These are phyloP conservation scores for Chlorella ohadii DNA, from an alignment of 139 green algal genomes.

Conservation along the genomic window DNA sequence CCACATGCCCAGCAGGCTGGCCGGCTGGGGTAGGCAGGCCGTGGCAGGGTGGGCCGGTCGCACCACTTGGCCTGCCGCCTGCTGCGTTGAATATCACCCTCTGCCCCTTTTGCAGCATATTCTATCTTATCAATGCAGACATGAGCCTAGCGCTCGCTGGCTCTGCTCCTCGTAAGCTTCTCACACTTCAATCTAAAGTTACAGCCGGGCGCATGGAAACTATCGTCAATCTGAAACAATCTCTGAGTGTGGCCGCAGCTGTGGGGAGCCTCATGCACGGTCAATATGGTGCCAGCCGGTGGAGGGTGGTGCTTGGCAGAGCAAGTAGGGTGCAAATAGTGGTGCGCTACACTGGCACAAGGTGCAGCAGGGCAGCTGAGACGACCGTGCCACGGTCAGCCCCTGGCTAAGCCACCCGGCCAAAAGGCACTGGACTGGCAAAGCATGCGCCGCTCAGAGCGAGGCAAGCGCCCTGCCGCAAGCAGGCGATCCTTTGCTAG, in stretches of 20 bases:
- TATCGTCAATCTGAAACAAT: not conserved
- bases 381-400: not conserved
- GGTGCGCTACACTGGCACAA: not conserved
- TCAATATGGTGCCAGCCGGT: not conserved
- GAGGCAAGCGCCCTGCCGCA: too few species aligned
- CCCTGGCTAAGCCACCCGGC: not conserved
- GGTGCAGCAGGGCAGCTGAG: not conserved
- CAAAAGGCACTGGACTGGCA: too few species aligned
- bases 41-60: too few species aligned
- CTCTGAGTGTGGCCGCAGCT: too few species aligned
- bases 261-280: too few species aligned
- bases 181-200: too few species aligned
- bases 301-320: not conserved
- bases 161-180: too few species aligned
- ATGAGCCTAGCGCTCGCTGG: too few species aligned
- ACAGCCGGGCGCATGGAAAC: not conserved
- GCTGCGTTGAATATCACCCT: not conserved
- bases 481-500: too few species aligned
- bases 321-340: not conserved
- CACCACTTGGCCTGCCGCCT: not conserved
- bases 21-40: too few species aligned
- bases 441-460: too few species aligned
- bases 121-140: not conserved
- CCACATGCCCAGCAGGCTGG: too few species aligned
- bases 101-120: not conserved